Base-by-base conservation (phyloP, 108 stramenopile species). In the Fistulifera pelliculosa region DNA sequence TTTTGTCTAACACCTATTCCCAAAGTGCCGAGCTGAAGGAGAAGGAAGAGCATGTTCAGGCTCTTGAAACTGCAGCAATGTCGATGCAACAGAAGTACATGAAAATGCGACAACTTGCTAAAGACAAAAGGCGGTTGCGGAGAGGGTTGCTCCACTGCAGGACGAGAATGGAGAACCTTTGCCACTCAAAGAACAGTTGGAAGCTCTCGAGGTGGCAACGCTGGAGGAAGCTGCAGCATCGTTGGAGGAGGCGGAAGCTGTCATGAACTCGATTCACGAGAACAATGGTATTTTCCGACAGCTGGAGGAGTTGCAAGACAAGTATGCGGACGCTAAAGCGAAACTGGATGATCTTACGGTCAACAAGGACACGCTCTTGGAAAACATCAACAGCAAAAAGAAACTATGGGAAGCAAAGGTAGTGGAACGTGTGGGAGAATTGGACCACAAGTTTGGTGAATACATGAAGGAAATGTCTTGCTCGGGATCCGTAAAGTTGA, bases 391-490 rank as follows among this genome's bases (percentile, higher is more conserved):
- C 23, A 22, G 40, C 6, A 73, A 84, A 48, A 41, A 49, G 2
- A 38, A 26, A 17, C 66, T 61, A 17, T 94, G 90, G 88, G 53
- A 64, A 23, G 56, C 65, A 17, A 38, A 53, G n/a, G 67, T 96
- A 48, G 19, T 38, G 4, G 65, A 80, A 44, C 59, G 60, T 48
- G 62, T 89, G 19, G 7, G 55, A 0, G 42, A 65, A 39, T 65
- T 90, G n/a, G 79, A 83, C 52, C 35, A 13, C 1, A 58, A 68
- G 41, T 93, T 93, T 62, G 57, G 60, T 19, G 45, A 42, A 28
- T 94, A 94, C 68, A 96, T 94, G 93, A 42, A 61, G 19, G 87
- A 94, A 56, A 79, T 96, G 57, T 87, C 85, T 21, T 89, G 85
- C 49, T 67, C 75, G 0, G 76, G 78, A 21, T 75, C 80, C 53